Conservation (phyloP, 2,329 filamentous ascomycete species). For the Penicillium digitatum region DNA sequence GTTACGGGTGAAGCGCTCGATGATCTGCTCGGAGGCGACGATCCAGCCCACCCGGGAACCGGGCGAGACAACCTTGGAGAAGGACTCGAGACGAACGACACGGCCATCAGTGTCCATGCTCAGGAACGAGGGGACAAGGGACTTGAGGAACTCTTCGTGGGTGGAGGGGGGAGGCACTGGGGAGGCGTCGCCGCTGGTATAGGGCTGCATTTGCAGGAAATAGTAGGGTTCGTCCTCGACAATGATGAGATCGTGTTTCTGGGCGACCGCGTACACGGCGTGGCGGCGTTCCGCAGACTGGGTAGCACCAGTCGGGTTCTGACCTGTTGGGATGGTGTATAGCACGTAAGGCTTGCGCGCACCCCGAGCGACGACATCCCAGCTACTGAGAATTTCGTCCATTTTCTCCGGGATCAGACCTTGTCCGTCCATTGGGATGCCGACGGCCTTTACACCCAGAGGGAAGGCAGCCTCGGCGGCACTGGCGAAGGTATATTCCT, state of each 20-base stretch:
- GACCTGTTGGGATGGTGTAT: slow-evolving; percentile 74
- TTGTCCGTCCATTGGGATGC: slow-evolving; percentile 62
- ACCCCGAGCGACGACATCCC: slow-evolving; percentile 57
- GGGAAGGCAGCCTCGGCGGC: slow-evolving; percentile 63
- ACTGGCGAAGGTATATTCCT: slow-evolving; percentile 87
- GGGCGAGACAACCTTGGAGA: slow-evolving; percentile 85
- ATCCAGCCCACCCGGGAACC: slow-evolving; percentile 84
- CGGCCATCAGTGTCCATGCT: slow-evolving; percentile 81
- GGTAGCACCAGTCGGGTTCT: slow-evolving; percentile 88
- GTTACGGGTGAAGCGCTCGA: slow-evolving; percentile 77
- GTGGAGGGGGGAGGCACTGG: slow-evolving; percentile 55
- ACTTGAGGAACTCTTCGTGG: slow-evolving; percentile 68
- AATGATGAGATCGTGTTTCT: slow-evolving; percentile 81
- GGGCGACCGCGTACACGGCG: slow-evolving; percentile 71
- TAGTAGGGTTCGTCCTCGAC: slow-evolving; percentile 94
- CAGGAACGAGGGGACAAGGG: slow-evolving; percentile 70
- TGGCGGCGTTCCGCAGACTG: slow-evolving; percentile 64
- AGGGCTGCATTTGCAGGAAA: slow-evolving; percentile 79
- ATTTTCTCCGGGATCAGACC: slow-evolving; percentile 61
- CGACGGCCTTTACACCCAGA: slow-evolving; percentile 58
- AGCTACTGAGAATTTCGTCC: slow-evolving; percentile 61
- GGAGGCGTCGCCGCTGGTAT: slow-evolving; percentile 54
- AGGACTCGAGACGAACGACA: slow-evolving; percentile 85
- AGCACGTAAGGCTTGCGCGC: slow-evolving; percentile 63
- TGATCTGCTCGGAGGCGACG: slow-evolving; percentile 76